Percentiles rank a stretch among this genome's conserved stretches.
phyloP scores from a whole-genome alignment of 164 flowering plant species.

The Malania oleifera region DNA sequence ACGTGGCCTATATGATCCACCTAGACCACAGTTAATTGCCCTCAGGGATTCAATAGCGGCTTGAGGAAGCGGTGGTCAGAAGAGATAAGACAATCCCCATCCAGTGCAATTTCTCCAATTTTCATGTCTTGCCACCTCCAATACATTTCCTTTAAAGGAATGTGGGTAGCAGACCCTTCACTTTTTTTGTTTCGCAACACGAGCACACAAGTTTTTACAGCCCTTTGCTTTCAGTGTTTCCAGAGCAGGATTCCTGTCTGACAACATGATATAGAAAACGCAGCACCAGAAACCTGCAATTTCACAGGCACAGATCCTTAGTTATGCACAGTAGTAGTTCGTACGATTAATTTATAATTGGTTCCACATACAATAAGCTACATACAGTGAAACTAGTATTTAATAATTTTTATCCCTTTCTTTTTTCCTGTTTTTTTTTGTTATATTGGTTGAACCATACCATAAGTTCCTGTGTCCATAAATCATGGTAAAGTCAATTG shows the following conservation, averaged over 20 bases:
- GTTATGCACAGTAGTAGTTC: neutral
- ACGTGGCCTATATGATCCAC: conserved; percentile 57
- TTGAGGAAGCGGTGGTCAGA: conserved; percentile 45
- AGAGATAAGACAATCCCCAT: conserved; percentile 63
- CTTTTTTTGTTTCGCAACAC: conserved; percentile 19
- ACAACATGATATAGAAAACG: conserved; percentile 43
- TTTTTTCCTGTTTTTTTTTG: neutral
- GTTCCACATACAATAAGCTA: neutral
- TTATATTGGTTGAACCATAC: neutral
- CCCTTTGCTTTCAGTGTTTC: conserved; percentile 50
- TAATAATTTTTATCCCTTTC: too few species aligned
- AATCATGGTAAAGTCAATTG: too few species aligned
- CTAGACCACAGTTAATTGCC: conserved; percentile 56
- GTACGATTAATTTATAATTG: neutral
- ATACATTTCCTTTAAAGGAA: conserved; percentile 23
- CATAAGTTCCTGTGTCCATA: too few species aligned
- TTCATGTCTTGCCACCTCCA: conserved; percentile 35
- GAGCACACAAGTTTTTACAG: conserved; percentile 49
- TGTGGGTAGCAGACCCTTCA: conserved; percentile 9
- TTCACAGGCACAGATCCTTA: conserved; percentile 3
- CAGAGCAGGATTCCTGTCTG: conserved; percentile 43
- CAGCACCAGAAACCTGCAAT: conserved; percentile 56
- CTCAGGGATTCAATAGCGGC: conserved; percentile 44
- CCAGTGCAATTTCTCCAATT: conserved; percentile 53
- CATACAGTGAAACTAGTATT: neutral